Base-by-base conservation (phyloP, 2,329 filamentous ascomycete species). In the Pseudogymnoascus sp. region DNA sequence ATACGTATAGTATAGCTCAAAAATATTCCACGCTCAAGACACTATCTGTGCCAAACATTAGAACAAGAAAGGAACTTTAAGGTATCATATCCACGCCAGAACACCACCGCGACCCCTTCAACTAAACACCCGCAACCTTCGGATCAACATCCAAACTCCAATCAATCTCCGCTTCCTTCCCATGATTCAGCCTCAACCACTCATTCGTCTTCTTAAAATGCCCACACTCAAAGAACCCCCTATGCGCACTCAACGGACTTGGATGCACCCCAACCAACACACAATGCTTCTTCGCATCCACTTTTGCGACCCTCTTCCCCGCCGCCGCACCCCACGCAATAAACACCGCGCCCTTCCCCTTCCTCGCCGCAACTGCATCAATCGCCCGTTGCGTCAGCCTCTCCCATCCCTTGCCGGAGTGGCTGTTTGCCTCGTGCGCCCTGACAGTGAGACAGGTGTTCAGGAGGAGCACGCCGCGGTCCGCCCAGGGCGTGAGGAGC, bases 381-480 rank as follows among this genome's bases (percentile, higher is more conserved):
- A 99, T 96, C 44, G 95, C 88, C 67, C 86, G 90, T 73, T 97
- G 93, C 19, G 93, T 99, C 73, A 99, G 90, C 50, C 82, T 81
- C 76, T 99, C 95, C 95, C 95, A 99, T 14, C 95, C 95, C 67
- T 87, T 87, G 70, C 89, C 88, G 2, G 89, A 80, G 75, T 99
- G 95, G 29, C 86, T 90, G 74, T 95, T 93, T 56, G 95, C 87
- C 69, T 96, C 86, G 73, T 96, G 90, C 0, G 91, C 91, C 24
- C 91, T 89, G 16, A 99, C 95, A 0, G 95, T 99, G 63, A 99
- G 80, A 74, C 92, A 96, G 0, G 95, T 96, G 75, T 99, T 99
- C 68, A 99, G 83, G 77, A 99, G 82, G 44, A 99, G 82, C 4
- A 99, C 93, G 59, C 95, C 95, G 61, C 89, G 88, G 69, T 97